These are phyloP conservation scores for Pyrus pyrifolia DNA, from an alignment of 306 rosid genomes.

Conservation along the genomic window DNA sequence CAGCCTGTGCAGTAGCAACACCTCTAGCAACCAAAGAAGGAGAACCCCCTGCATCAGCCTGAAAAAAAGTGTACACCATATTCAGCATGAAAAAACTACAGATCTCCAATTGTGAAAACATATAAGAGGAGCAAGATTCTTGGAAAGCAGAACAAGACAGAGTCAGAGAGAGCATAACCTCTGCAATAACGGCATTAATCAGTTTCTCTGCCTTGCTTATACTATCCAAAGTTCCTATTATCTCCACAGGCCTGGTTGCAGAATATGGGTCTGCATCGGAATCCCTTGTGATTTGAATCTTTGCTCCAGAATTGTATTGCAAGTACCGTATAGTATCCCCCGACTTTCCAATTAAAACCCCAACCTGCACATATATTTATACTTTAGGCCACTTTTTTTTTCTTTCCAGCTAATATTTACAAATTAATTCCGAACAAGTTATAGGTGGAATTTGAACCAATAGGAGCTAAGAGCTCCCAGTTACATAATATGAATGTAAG, in stretches of 20 bases:
- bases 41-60: slow-evolving; percentile 99
- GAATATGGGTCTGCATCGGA: slow-evolving; percentile 65
- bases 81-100: neutral
- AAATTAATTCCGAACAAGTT: neutral
- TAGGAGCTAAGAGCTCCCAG: neutral
- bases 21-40: slow-evolving; percentile 95
- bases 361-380: slow-evolving; percentile 58
- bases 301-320: slow-evolving; percentile 91
- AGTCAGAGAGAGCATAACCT: slow-evolving; percentile 38
- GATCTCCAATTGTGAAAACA: neutral
- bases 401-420: neutral
- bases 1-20: slow-evolving; percentile 58
- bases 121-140: neutral
- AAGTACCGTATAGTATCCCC: slow-evolving; percentile 88
- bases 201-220: slow-evolving; percentile 86
- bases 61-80: slow-evolving; percentile 15
- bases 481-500: neutral
- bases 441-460: neutral
- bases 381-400: neutral
- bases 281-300: slow-evolving; percentile 93
- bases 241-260: slow-evolving; percentile 72
- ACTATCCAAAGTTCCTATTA: slow-evolving; percentile 70
- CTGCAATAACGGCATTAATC: slow-evolving; percentile 83
- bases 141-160: neutral
- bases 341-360: slow-evolving; percentile 97